phyloP scores from a whole-genome alignment of 257 asterid species.

The Ocimum tenuiflorum region DNA sequence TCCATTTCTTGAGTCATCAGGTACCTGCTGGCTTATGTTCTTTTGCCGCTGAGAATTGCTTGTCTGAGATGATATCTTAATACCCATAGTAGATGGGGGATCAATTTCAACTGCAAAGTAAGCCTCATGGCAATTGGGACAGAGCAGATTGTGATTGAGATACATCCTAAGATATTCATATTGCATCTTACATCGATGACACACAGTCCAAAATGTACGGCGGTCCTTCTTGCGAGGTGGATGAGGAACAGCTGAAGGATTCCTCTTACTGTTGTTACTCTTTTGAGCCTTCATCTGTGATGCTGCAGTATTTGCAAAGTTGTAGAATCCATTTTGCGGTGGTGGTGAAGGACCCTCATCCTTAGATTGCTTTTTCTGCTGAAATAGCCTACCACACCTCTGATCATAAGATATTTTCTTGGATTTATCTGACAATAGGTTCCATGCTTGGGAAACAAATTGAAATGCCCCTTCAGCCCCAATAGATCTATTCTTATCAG shows the following conservation, averaged over 20 bases:
- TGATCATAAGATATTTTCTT: conserved; percentile 46
- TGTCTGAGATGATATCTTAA: conserved; percentile 23
- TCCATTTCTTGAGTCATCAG: conserved; percentile 20
- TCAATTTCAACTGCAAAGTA: conserved; percentile 58
- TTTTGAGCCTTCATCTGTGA: conserved; percentile 36
- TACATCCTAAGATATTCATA: conserved; percentile 70
- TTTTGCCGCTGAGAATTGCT: conserved; percentile 25
- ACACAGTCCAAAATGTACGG: conserved; percentile 67
- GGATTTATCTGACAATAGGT: conserved; percentile 52
- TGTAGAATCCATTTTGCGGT: conserved; percentile 48
- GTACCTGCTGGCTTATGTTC: conserved; percentile 25
- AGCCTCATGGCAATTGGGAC: conserved; percentile 77
- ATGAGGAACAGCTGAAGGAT: conserved; percentile 27
- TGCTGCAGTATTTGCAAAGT: conserved; percentile 40
- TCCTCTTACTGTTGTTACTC: conserved; percentile 32
- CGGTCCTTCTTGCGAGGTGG: conserved; percentile 40
- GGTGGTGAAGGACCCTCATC: conserved; percentile 35
- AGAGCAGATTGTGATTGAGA: conserved; percentile 62
- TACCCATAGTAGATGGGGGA: conserved; percentile 43
- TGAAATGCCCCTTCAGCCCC: conserved; percentile 81
- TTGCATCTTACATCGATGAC: conserved; percentile 72
- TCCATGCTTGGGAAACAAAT: conserved; percentile 70
- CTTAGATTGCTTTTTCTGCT: conserved; percentile 22
- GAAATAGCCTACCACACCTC: conserved; percentile 23
- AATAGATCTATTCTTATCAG: conserved; percentile 58